A percentile compares a stretch with the other conserved stretches of the same genome.
phyloP scores from a whole-genome alignment of 2,329 filamentous ascomycete species.

The Aspergillus clavatus region DNA sequence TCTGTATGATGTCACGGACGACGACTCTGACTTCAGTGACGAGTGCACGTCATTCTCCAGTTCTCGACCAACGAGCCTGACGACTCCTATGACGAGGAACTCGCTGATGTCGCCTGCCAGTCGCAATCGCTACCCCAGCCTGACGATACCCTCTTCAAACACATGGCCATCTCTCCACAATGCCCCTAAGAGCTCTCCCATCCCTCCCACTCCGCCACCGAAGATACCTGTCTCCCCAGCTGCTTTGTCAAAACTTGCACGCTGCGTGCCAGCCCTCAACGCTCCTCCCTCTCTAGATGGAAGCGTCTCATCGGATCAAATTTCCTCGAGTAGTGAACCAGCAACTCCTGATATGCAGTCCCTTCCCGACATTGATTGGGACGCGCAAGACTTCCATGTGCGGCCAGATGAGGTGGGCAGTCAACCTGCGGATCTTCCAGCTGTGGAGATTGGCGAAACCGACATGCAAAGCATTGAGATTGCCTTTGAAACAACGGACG shows the following conservation, averaged over 20 bases:
- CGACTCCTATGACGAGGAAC: conserved; percentile 37
- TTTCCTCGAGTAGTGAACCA: conserved; percentile 76
- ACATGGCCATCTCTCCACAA: conserved; percentile 55
- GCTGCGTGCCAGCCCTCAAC: conserved; percentile 67
- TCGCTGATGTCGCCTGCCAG: conserved; percentile 36
- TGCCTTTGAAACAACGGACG: conserved; percentile 35
- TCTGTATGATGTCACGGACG: conserved; percentile 79
- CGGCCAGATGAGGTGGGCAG: conserved; percentile 29
- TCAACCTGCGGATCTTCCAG: conserved; percentile 22
- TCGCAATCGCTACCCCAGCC: conserved; percentile 51
- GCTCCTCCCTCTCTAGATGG: conserved; percentile 86
- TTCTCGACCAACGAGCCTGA: conserved; percentile 47
- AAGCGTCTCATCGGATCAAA: conserved; percentile 80
- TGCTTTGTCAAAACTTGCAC: conserved; percentile 66
- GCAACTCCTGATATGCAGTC: conserved; percentile 69
- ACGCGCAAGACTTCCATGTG: conserved; percentile 32
- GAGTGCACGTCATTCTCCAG: conserved; percentile 46
- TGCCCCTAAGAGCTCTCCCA: conserved; percentile 44
- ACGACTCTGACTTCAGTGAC: conserved; percentile 58
- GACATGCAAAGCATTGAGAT: conserved; percentile 33
- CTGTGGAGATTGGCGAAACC: conserved; percentile 20
- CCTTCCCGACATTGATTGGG: conserved; percentile 60
- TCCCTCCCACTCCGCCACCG: conserved; percentile 47
- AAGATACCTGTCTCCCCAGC: conserved; percentile 70
- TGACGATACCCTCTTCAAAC: conserved; percentile 56